Evolutionary conservation across 768 basidiomycete genomes (phyloP).

Genomic region (Strobilomyces dryophilus): DNA sequence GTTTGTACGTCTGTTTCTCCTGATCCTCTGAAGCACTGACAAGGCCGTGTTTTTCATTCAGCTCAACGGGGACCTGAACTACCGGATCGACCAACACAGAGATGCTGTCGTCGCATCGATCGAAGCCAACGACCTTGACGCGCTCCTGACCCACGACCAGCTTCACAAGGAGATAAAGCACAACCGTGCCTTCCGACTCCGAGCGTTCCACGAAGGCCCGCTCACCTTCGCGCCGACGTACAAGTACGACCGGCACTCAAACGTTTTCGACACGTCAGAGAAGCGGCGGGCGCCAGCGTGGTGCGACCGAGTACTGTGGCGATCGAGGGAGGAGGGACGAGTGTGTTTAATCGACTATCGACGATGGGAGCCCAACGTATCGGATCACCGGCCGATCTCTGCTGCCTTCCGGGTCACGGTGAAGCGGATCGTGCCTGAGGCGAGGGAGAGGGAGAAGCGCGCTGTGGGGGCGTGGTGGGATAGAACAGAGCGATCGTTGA

Average conservation of each 20-base stretch:
- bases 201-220: conserved; percentile 76
- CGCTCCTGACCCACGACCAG: conserved; percentile 77
- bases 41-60: conserved; percentile 22
- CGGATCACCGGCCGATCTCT: conserved; percentile 88
- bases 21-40: conserved; percentile 2
- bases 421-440: conserved; percentile 62
- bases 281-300: conserved; percentile 90
- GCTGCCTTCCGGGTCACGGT: conserved; percentile 71
- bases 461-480: conserved; percentile 57
- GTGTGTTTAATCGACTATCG: conserved; percentile 68
- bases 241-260: conserved; percentile 82
- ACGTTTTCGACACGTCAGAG: conserved; percentile 83
- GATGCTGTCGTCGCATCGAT: conserved; percentile 75
- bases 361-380: conserved; percentile 83
- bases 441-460: conserved; percentile 51
- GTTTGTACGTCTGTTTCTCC: conserved; percentile 46
- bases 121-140: conserved; percentile 57
- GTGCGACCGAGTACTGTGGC: conserved; percentile 94
- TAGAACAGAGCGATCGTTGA: conserved; percentile 25
- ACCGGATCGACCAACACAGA: conserved; percentile 90
- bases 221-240: conserved; percentile 88
- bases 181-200: conserved; percentile 85
- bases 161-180: conserved; percentile 82
- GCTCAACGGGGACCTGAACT: conserved; percentile 95
- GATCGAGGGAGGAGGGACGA: conserved; percentile 49